Conservation (phyloP, 2,329 filamentous ascomycete species). For the Aspergillus tamarii region DNA sequence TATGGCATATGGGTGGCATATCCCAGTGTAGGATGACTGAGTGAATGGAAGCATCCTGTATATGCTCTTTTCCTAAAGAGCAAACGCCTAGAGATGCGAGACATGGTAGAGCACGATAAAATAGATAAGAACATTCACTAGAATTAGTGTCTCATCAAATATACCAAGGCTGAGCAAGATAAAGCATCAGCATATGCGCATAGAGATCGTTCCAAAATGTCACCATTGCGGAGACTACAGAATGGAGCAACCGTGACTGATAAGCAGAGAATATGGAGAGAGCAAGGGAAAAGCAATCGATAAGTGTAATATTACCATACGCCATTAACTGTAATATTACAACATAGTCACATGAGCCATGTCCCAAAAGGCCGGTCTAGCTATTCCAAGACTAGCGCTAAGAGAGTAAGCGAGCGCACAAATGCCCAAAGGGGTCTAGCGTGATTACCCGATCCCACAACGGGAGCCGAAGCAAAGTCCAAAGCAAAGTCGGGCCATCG, state of each 20-base stretch:
- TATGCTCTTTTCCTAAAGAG: not conserved
- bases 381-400: slow-evolving; percentile 27
- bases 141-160: not conserved
- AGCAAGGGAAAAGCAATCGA: not conserved
- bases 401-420: slow-evolving; percentile 39
- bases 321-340: not conserved
- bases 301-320: not conserved
- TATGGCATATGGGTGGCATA: not conserved
- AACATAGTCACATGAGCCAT: not conserved
- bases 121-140: not conserved
- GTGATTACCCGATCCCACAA: slow-evolving; percentile 47
- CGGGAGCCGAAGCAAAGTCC: slow-evolving; percentile 36
- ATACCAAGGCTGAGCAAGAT: not conserved
- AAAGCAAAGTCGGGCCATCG: slow-evolving; percentile 29
- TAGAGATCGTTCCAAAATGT: not conserved
- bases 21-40: not conserved
- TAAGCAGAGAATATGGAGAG: too few species aligned
- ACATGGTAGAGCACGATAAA: not conserved
- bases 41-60: not conserved
- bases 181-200: not conserved
- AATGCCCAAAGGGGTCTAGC: slow-evolving; percentile 34
- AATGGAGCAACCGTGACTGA: too few species aligned
- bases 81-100: not conserved
- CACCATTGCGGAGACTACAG: not conserved
- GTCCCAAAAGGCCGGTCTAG: not conserved